These are phyloP conservation scores for Rhytidiadelphus loreus DNA, from an alignment of 225 moss, liverwort and hornwort species.

Conservation along the genomic window DNA sequence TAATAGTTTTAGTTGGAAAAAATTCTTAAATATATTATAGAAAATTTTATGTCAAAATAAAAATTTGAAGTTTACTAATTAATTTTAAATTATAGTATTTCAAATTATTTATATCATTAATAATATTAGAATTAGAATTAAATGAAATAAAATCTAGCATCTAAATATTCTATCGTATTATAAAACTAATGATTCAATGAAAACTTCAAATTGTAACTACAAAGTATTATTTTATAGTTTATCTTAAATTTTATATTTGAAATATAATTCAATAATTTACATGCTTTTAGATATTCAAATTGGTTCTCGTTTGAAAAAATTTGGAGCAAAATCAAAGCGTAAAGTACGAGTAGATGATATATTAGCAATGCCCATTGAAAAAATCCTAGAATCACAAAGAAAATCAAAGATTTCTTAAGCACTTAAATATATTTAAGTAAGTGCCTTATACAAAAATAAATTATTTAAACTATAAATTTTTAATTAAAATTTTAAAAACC, in stretches of 20 bases:
- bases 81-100: background rate
- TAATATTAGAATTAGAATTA: too few species aligned
- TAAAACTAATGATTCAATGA: background rate
- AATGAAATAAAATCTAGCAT: too few species aligned
- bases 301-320: too few species aligned
- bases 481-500: too few species aligned
- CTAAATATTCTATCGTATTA: too few species aligned
- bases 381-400: background rate
- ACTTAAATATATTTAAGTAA: background rate
- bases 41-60: background rate
- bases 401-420: background rate
- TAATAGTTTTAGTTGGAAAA: background rate
- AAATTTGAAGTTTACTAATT: background rate
- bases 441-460: background rate
- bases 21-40: background rate
- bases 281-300: background rate
- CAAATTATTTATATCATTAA: too few species aligned
- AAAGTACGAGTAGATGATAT: slow-evolving; percentile 3
- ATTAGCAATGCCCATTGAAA: slow-evolving; percentile 1
- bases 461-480: background rate
- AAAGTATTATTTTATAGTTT: background rate
- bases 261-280: background rate
- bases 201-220: too few species aligned
- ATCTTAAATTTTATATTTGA: background rate
- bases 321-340: background rate